Evolutionary conservation across 2,329 filamentous ascomycete species (phyloP).

Genomic region (Venturia nashicola): DNA sequence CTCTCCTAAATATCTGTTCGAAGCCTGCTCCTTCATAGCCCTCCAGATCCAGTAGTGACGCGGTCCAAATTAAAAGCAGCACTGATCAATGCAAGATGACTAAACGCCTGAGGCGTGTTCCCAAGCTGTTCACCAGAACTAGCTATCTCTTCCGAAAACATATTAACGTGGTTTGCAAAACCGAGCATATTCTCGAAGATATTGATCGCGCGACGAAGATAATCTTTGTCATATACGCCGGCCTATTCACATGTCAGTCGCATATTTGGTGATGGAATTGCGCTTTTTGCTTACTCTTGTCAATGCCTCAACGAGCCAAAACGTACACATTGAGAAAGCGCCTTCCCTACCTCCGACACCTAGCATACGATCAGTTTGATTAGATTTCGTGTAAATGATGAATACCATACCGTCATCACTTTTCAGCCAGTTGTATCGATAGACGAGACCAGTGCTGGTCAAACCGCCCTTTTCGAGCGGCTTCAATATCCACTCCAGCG

Average conservation of each 20-base stretch:
- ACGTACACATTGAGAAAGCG: slow-evolving; percentile 71
- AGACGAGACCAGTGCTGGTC: slow-evolving; percentile 63
- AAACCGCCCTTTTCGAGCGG: slow-evolving; percentile 64
- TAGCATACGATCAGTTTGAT: slow-evolving; percentile 19
- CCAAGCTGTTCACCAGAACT: slow-evolving; percentile 64
- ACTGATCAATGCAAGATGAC: slow-evolving; percentile 62
- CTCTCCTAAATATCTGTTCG: too few relatives aligned
- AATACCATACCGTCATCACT: slow-evolving; percentile 1
- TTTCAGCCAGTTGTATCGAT: slow-evolving; percentile 43
- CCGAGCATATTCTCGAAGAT: slow-evolving; percentile 68
- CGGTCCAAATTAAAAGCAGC: slow-evolving; percentile 66
- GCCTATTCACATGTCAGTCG: slow-evolving; percentile 14
- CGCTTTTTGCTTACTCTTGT: slow-evolving; percentile 43
- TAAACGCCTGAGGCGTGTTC: slow-evolving; percentile 70
- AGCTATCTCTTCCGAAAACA: slow-evolving; percentile 71
- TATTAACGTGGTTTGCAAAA: slow-evolving; percentile 64
- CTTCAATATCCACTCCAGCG: slow-evolving; percentile 58
- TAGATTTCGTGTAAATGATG: slow-evolving; percentile 10
- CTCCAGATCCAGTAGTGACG: neutral
- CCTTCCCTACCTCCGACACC: slow-evolving; percentile 60
- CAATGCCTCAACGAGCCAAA: slow-evolving; percentile 71
- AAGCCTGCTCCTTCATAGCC: neutral
- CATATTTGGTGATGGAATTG: slow-evolving; percentile 15
- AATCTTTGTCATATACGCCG: slow-evolving; percentile 47
- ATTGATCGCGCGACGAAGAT: slow-evolving; percentile 46